These are phyloP conservation scores for Lenzites betulinus DNA, from an alignment of 768 basidiomycete species.

Conservation along the genomic window DNA sequence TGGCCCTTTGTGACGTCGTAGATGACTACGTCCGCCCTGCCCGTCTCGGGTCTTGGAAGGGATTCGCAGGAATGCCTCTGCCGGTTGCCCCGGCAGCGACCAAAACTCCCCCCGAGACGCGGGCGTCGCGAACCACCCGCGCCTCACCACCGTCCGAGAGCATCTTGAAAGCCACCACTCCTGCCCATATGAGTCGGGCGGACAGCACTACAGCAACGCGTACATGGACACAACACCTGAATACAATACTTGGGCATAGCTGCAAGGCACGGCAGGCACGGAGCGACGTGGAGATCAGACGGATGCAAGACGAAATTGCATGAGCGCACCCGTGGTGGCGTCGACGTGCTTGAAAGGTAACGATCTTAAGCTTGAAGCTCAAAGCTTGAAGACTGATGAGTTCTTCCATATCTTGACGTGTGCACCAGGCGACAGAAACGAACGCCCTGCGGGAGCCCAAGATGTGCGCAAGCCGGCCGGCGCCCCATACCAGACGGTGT, in stretches of 20 bases:
- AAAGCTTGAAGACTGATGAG: too few relatives aligned
- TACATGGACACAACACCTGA: not conserved
- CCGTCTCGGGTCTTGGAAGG: conserved; percentile 11
- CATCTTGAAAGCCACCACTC: conserved; percentile 5
- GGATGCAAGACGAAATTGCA: not conserved
- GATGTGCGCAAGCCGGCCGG: too few relatives aligned
- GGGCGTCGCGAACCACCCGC: conserved; percentile 2
- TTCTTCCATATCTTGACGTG: not conserved
- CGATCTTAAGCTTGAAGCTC: not conserved
- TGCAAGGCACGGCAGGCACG: too few relatives aligned
- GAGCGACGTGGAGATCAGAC: too few relatives aligned
- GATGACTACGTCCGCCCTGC: conserved; percentile 23
- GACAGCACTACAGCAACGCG: not conserved
- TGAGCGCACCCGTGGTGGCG: too few relatives aligned
- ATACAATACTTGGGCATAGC: too few relatives aligned
- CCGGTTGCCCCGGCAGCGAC: conserved; percentile 18
- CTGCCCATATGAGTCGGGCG: conserved; percentile 4
- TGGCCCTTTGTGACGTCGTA: conserved; percentile 20
- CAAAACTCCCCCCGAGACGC: conserved; percentile 20
- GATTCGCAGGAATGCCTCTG: conserved; percentile 16
- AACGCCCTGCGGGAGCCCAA: too few relatives aligned
- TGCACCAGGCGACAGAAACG: not conserved
- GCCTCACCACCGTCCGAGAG: conserved; percentile 18
- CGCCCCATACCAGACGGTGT: too few relatives aligned
- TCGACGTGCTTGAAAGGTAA: too few relatives aligned